phyloP scores from a whole-genome alignment of 768 basidiomycete species.

The Pleurotus tuber-regium region DNA sequence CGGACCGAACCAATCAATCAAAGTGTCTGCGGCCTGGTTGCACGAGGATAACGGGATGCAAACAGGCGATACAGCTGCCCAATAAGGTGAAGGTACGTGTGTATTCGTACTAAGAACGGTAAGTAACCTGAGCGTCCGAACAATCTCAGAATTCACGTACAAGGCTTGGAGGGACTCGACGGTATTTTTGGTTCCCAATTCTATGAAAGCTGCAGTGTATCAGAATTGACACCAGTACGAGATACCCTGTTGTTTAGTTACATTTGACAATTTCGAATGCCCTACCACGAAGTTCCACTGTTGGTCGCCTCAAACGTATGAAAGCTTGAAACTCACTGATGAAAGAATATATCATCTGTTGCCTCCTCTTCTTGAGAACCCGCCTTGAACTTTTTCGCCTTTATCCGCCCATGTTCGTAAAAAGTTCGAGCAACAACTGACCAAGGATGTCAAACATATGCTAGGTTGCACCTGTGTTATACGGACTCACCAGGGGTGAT shows the following conservation, averaged over 20 bases:
- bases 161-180: slow-evolving; percentile 72
- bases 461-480: slow-evolving; percentile 11
- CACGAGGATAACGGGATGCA: slow-evolving; percentile 55
- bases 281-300: slow-evolving; percentile 25
- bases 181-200: slow-evolving; percentile 61
- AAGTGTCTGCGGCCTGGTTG: slow-evolving; percentile 59
- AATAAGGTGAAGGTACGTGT: slow-evolving; percentile 64
- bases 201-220: slow-evolving; percentile 52
- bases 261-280: slow-evolving; percentile 70
- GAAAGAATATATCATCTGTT: slow-evolving; percentile 63
- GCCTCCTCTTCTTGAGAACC: slow-evolving; percentile 42
- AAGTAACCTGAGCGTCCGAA: neutral
- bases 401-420: slow-evolving; percentile 42
- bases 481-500: slow-evolving; percentile 47
- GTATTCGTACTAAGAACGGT: slow-evolving; percentile 52
- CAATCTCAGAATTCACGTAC: slow-evolving; percentile 27
- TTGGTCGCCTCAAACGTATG: neutral
- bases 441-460: neutral
- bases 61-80: slow-evolving; percentile 60
- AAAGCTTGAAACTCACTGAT: slow-evolving; percentile 46
- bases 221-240: neutral
- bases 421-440: slow-evolving; percentile 58
- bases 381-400: slow-evolving; percentile 35
- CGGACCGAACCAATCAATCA: slow-evolving; percentile 71
- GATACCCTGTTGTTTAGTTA: slow-evolving; percentile 8